phyloP scores from a whole-genome alignment of 2,329 filamentous ascomycete species.

The Pseudocercospora fijiensis region DNA sequence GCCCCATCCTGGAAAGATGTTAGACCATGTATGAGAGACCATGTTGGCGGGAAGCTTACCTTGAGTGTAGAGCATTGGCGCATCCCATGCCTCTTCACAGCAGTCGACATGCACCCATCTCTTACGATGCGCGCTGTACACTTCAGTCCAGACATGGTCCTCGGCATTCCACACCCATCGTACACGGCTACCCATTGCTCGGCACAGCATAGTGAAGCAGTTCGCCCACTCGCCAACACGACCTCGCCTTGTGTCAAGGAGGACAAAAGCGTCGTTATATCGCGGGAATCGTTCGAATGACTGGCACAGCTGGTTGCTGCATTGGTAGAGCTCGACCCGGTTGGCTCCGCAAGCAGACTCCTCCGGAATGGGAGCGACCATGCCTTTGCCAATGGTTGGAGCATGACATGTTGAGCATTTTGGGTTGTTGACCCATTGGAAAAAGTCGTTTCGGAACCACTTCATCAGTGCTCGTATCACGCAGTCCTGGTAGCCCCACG shows the following conservation, averaged over 20 bases:
- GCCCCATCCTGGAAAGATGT: conserved; percentile 65
- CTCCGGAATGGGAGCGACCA: conserved; percentile 81
- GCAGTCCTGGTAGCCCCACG: conserved; percentile 98
- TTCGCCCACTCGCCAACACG: conserved; percentile 96
- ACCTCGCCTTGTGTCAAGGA: conserved; percentile 81
- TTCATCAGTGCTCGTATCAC: conserved; percentile 84
- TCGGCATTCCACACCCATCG: conserved; percentile 99
- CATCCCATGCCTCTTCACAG: conserved; percentile 94
- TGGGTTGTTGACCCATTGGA: conserved; percentile 95
- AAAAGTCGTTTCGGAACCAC: conserved; percentile 96
- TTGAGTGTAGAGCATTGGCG: conserved; percentile 85
- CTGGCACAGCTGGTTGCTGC: conserved; percentile 72
- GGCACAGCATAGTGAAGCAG: conserved; percentile 97
- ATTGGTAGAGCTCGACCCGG: conserved; percentile 86
- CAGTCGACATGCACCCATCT: conserved; percentile 97
- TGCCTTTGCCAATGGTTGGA: conserved; percentile 75
- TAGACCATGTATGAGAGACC: conserved; percentile 19
- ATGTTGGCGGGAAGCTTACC: conserved; percentile 47
- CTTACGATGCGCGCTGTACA: conserved; percentile 90
- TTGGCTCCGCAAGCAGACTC: conserved; percentile 85
- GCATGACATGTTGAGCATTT: conserved; percentile 77
- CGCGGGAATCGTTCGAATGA: conserved; percentile 86
- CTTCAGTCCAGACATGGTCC: conserved; percentile 96
- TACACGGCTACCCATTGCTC: conserved; percentile 84
- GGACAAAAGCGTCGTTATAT: conserved; percentile 91